Evolutionary conservation across 192 early-diverging fungal genomes (phyloP).

Genomic region (Linnemannia zychae): DNA sequence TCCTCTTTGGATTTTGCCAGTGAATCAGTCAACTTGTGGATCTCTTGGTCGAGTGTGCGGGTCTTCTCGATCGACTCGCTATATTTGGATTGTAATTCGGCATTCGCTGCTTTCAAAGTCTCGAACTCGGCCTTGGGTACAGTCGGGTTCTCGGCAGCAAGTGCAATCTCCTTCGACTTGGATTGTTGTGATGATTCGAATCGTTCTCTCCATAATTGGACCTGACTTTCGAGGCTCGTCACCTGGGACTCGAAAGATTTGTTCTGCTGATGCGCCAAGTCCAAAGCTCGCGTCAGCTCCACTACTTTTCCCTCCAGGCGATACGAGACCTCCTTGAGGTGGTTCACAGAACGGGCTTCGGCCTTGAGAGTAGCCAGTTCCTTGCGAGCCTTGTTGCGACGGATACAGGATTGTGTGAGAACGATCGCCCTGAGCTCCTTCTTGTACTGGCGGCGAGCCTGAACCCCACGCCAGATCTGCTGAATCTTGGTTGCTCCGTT

Average conservation of each 20-base stretch:
- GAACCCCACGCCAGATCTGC: slow-evolving; percentile 72
- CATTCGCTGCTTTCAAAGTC: slow-evolving; percentile 67
- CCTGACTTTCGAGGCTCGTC: slow-evolving; percentile 72
- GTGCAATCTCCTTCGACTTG: slow-evolving; percentile 68
- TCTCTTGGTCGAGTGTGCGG: slow-evolving; percentile 73
- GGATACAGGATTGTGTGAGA: slow-evolving; percentile 86
- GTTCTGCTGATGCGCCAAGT: slow-evolving; percentile 78
- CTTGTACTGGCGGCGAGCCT: slow-evolving; percentile 72
- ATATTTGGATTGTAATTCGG: slow-evolving; percentile 70
- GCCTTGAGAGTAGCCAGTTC: slow-evolving; percentile 78
- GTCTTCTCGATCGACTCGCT: slow-evolving; percentile 71
- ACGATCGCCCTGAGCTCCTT: slow-evolving; percentile 70
- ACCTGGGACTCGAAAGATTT: slow-evolving; percentile 69
- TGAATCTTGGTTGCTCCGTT: slow-evolving; percentile 86
- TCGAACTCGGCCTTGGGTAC: slow-evolving; percentile 74
- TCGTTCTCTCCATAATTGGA: slow-evolving; percentile 78
- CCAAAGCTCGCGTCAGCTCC: slow-evolving; percentile 88
- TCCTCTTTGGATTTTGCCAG: slow-evolving; percentile 73
- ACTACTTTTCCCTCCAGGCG: slow-evolving; percentile 97
- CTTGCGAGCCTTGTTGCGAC: slow-evolving; percentile 78
- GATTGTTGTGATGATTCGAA: slow-evolving; percentile 66
- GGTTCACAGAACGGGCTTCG: slow-evolving; percentile 91
- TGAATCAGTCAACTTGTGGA: slow-evolving; percentile 69
- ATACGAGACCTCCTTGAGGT: slow-evolving; percentile 95
- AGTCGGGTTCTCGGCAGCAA: slow-evolving; percentile 65